Evolutionary conservation across 2,329 filamentous ascomycete species (phyloP), one percentile per base, ranked within the genome.

Genomic region (Pleurostoma richardsiae): DNA sequence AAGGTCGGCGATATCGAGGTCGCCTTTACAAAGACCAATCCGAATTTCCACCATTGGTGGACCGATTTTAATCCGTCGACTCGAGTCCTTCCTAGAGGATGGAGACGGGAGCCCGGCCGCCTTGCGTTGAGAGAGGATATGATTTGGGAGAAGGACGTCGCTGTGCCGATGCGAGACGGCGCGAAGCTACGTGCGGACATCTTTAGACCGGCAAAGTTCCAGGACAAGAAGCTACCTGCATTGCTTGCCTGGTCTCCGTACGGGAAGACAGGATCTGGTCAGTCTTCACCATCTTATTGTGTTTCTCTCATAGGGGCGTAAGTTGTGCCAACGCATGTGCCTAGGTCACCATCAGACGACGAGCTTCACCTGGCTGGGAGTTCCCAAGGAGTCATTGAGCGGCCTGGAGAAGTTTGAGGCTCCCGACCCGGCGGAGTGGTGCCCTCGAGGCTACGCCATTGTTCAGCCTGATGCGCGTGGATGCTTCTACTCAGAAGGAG

Each of bases 401-500:
- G 54, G 48, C 5, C 49, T 51, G 8, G 49, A 55, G 44, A 50
- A 49, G 39, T 58, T 56, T 31, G 56, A 57, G 40, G 52, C 47
- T 26, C 54, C 49, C 10, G 57, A 60, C 46, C 59, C 59, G 3
- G 54, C 52, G 1, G 52, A 54, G 7, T 62, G 55, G 55, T 46
- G 50, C 2, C 41, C 52, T 0, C 41, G 45, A 6, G 59, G 58
- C 10, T 61, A 58, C 43, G 58, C 58, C 4, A 41, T 61, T 30
- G 45, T 62, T 30, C 58, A 57, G 44, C 45, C 54, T 19, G 56
- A 60, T 47, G 29, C 50, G 6, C 47, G 57, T 11, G 57, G 57
- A 3, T 43, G 50, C 6, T 48, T 49, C 4, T 46, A 58, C 42
- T 50, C 44, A 10, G 56, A 58, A 28, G 59, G 59, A 8, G 36